Base-by-base conservation (phyloP, 2,329 filamentous ascomycete genomes). In the Claviceps capensis region DNA sequence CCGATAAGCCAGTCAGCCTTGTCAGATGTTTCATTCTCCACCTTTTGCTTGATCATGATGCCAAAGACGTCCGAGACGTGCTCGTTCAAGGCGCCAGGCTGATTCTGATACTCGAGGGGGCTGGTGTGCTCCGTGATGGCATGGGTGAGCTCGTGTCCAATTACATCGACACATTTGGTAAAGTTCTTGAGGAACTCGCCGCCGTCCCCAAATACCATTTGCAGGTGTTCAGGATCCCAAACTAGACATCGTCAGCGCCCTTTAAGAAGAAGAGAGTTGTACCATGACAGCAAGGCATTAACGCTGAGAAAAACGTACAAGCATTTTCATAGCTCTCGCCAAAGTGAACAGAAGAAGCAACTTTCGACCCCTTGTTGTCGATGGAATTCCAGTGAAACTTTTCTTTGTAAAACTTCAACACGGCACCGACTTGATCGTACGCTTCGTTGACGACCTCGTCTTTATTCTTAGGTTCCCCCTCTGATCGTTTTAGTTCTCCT, bases 141-240 rank as follows among this genome's bases (percentile, higher is more conserved):
- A 57, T 80, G 77, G 40, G 75, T 78, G 19, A 79, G 63, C 57
- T 80, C 77, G 56, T 79, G 76, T 2, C 73, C 77, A 52, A 80
- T 78, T 50, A 80, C 75, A 55, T 80, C 77, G 34, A 78, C 64
- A 52, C 68, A 72, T 30, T 69, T 68, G 2, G 73, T 73, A 60
- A 79, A 78, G 62, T 74, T 70, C 58, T 69, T 69, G 50, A 79
- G 64, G 47, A 76, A 74, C 38, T 71, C 67, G 54, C 73, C 70
- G 6, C 77, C 76, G 50, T 79, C 76, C 3, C 77, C 77, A 56
- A 76, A 80, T 4, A 78, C 74, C 71, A 79, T 77, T 58, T 78
- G 74, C 38, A 66, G 60, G 47, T 63, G 65, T 54, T 69, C 63
- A 2, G 72, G 67, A 52, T 77, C 71, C 75, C 76, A 79, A 59